Conservation (phyloP, 2,329 filamentous ascomycete species). For the Trichoderma sp. region DNA sequence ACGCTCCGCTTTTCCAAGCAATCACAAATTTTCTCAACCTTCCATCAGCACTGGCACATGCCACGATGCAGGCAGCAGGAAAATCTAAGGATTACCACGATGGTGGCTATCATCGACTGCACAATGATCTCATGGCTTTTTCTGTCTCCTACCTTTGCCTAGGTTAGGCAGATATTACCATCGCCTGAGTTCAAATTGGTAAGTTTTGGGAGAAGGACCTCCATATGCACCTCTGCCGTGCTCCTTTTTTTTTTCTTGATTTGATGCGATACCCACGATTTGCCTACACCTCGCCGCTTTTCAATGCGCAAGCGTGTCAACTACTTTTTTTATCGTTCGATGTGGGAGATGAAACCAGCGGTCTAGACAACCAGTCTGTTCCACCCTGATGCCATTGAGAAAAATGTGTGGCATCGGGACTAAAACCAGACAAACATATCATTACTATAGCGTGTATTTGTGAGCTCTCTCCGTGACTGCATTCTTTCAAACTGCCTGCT, state of each 20-base stretch:
- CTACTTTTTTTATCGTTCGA: conserved; percentile 58
- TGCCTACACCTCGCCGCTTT: conserved; percentile 62
- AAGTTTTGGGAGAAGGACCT: background rate
- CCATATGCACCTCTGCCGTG: background rate
- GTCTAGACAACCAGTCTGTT: conserved; percentile 69
- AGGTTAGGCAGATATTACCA: conserved; percentile 2
- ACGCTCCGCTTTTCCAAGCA: conserved; percentile 17
- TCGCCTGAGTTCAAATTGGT: background rate
- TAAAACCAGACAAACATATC: conserved; percentile 63
- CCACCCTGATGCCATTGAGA: conserved; percentile 63
- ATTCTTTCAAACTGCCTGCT: background rate
- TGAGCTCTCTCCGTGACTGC: background rate
- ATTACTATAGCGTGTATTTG: conserved; percentile 22
- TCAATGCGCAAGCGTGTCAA: conserved; percentile 62
- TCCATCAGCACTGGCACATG: conserved; percentile 18
- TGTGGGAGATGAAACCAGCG: conserved; percentile 64
- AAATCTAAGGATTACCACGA: background rate
- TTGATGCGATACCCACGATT: conserved; percentile 50
- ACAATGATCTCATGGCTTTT: background rate
- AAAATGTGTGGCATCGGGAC: conserved; percentile 60
- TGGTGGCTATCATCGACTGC: background rate
- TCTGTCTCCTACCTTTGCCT: conserved; percentile 8
- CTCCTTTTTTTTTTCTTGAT: background rate
- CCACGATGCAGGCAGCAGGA: background rate
- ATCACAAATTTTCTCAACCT: conserved; percentile 15